phyloP scores from a whole-genome alignment of 2,329 filamentous ascomycete genomes.

The Mariannaea sp. region DNA sequence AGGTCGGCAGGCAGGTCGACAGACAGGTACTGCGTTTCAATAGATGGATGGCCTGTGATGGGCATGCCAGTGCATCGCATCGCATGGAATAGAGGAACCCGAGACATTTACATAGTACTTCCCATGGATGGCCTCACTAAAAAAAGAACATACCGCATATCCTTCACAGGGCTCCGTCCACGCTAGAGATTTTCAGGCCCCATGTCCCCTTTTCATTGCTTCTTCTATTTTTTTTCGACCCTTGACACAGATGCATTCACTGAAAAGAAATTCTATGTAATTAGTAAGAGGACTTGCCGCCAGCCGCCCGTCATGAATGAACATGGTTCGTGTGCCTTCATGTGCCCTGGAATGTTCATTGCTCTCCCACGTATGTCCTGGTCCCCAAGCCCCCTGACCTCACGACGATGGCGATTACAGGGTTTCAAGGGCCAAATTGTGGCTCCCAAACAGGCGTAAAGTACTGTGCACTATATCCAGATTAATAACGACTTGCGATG shows the following conservation, averaged over 20 bases:
- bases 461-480: no score
- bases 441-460: conserved; percentile 9
- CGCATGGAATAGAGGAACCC: conserved; percentile 1
- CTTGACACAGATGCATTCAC: not conserved
- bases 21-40: conserved; percentile 18
- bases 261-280: not conserved
- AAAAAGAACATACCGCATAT: conserved; percentile 16
- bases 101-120: conserved; percentile 6
- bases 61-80: not conserved
- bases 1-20: no score
- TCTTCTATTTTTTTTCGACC: not conserved
- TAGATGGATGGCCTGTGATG: not conserved
- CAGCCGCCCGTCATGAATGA: not conserved
- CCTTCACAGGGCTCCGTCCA: conserved; percentile 6
- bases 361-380: conserved; percentile 12
- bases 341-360: conserved; percentile 10
- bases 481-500: no score
- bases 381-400: conserved; percentile 2
- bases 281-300: not conserved
- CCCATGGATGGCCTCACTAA: conserved; percentile 16
- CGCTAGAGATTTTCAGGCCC: conserved; percentile 1
- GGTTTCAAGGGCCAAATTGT: conserved; percentile 15
- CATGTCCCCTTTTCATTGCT: conserved; percentile 8
- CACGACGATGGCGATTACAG: conserved; percentile 4
- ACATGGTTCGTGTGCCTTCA: not conserved